These are phyloP conservation scores for Lactarius deliciosus DNA, from an alignment of 768 basidiomycete species.

Conservation along the genomic window DNA sequence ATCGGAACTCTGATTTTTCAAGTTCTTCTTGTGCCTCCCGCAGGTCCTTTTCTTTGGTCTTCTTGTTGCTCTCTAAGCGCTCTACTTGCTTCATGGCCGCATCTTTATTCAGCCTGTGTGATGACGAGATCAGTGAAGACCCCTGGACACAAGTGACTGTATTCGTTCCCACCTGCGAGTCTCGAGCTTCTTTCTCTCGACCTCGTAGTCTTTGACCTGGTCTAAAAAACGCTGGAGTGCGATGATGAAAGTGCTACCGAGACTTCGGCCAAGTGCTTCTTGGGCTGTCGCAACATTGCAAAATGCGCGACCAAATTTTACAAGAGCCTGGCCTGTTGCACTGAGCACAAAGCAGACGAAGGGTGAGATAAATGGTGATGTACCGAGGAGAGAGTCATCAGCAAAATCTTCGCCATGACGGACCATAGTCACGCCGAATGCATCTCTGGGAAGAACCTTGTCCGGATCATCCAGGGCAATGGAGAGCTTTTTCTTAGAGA, in stretches of 20 bases:
- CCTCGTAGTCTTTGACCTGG: slow-evolving; percentile 82
- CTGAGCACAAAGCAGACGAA: background rate
- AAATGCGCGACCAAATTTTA: slow-evolving; percentile 77
- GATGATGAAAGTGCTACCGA: slow-evolving; percentile 70
- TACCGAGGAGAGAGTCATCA: slow-evolving; percentile 30
- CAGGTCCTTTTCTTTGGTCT: slow-evolving; percentile 74
- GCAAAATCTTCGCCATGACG: slow-evolving; percentile 42
- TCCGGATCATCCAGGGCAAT: slow-evolving; percentile 37
- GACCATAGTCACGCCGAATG: slow-evolving; percentile 46
- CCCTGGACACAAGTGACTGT: slow-evolving; percentile 26
- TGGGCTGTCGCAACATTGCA: slow-evolving; percentile 84
- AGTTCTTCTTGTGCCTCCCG: slow-evolving; percentile 82
- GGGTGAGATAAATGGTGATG: background rate
- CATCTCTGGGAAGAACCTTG: slow-evolving; percentile 42
- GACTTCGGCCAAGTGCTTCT: slow-evolving; percentile 70
- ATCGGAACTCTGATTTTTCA: slow-evolving; percentile 65
- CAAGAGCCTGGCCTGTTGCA: slow-evolving; percentile 61
- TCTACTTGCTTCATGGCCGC: slow-evolving; percentile 69
- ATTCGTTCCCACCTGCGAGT: slow-evolving; percentile 60
- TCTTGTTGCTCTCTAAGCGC: slow-evolving; percentile 68
- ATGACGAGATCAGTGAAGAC: background rate
- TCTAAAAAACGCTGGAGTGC: slow-evolving; percentile 65
- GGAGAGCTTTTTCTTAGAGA: slow-evolving; percentile 37
- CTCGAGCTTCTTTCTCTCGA: slow-evolving; percentile 81
- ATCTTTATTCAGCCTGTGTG: slow-evolving; percentile 70